A percentile compares a stretch with the other conserved stretches of the same genome.
Conservation (phyloP, 2,329 filamentous ascomycete species). For the Didymella pomorum region DNA sequence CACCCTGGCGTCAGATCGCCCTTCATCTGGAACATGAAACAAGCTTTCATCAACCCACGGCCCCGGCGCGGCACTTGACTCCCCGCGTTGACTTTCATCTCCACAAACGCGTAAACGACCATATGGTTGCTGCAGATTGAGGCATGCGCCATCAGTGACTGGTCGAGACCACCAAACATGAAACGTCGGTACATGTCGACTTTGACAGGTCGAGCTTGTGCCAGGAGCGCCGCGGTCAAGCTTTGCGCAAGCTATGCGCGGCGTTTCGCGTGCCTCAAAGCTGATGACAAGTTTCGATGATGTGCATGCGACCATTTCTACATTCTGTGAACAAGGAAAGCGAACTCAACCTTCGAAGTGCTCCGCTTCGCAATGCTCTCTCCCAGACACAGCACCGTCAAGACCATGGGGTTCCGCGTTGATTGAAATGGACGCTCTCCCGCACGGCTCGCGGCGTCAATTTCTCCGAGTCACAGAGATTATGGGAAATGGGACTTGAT, state of each 20-base stretch:
- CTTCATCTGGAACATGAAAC: conserved; percentile 26
- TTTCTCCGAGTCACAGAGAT: neutral
- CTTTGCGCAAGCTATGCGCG: conserved; percentile 9
- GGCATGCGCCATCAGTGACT: neutral
- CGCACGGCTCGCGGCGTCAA: neutral
- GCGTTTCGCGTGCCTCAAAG: neutral
- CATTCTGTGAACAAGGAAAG: neutral
- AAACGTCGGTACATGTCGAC: neutral
- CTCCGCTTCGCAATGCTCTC: neutral
- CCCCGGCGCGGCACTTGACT: conserved; percentile 11
- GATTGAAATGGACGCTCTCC: neutral
- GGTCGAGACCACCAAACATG: conserved; percentile 9
- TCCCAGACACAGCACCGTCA: neutral
- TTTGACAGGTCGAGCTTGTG: neutral
- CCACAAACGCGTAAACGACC: conserved; percentile 4
- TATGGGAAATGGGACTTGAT: conserved; percentile 5
- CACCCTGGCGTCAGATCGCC: conserved; percentile 3
- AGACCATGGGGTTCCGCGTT: neutral
- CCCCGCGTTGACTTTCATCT: conserved; percentile 13
- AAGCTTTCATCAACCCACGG: conserved; percentile 19
- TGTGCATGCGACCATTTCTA: conserved; percentile 1
- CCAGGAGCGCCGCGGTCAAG: neutral
- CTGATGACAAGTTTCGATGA: neutral
- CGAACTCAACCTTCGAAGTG: neutral
- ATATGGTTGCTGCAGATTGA: neutral